phyloP scores from a whole-genome alignment of 2,329 filamentous ascomycete genomes.

The Alternaria arborescens region DNA sequence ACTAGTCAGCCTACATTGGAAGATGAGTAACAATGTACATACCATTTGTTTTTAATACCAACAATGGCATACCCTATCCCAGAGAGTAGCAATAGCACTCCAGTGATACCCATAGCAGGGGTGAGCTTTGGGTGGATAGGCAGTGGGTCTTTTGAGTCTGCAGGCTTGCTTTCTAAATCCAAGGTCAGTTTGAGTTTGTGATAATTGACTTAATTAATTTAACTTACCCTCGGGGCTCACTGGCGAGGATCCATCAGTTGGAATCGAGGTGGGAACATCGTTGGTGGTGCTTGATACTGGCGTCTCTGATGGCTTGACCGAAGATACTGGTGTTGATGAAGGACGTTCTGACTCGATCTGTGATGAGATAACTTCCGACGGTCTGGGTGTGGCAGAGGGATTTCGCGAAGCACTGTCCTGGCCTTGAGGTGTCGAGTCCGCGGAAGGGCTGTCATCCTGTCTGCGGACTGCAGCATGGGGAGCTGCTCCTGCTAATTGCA shows the following conservation, averaged over 20 bases:
- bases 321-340: slow-evolving; percentile 22
- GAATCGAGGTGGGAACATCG: slow-evolving; percentile 28
- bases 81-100: slow-evolving; percentile 75
- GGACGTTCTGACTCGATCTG: slow-evolving; percentile 20
- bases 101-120: slow-evolving; percentile 81
- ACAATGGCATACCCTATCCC: slow-evolving; percentile 77
- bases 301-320: slow-evolving; percentile 21
- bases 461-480: slow-evolving; percentile 37
- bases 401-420: slow-evolving; percentile 20
- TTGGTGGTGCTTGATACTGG: slow-evolving; percentile 20
- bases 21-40: slow-evolving; percentile 2
- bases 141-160: slow-evolving; percentile 54
- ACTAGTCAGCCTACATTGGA: slow-evolving; percentile 22
- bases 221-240: slow-evolving; percentile 30
- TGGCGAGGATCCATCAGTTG: slow-evolving; percentile 27
- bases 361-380: slow-evolving; percentile 23
- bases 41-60: slow-evolving; percentile 81
- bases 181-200: slow-evolving; percentile 1
- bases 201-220: not conserved
- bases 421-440: slow-evolving; percentile 22
- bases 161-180: slow-evolving; percentile 17
- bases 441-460: slow-evolving; percentile 38
- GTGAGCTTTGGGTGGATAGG: slow-evolving; percentile 79
- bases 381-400: slow-evolving; percentile 27
- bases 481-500: slow-evolving; percentile 34